Percentiles rank a stretch among this genome's conserved stretches.
phyloP scores from a whole-genome alignment of 805 yeast genomes.

The Ogataea saltuana region DNA sequence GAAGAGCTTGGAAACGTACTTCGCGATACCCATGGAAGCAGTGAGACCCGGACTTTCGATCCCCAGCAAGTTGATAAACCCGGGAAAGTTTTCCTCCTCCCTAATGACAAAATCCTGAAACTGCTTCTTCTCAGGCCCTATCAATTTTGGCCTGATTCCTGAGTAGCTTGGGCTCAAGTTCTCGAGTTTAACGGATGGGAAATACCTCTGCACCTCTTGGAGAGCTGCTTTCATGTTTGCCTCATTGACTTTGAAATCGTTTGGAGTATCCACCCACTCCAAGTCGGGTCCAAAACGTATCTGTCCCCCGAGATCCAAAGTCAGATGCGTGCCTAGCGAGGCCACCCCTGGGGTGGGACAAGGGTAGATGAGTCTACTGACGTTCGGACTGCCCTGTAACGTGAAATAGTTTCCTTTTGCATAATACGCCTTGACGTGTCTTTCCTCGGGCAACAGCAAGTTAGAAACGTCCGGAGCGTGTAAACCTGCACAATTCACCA shows the following conservation, averaged over 20 bases:
- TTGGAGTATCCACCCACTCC: constrained; percentile 65
- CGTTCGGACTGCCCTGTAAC: constrained; percentile 44
- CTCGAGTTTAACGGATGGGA: constrained; percentile 54
- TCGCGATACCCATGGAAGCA: constrained; percentile 78
- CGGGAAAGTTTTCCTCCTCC: constrained; percentile 70
- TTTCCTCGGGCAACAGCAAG: constrained; percentile 60
- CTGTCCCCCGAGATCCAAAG: constrained; percentile 79
- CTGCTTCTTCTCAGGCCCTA: constrained; percentile 42
- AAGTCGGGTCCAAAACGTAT: constrained; percentile 86
- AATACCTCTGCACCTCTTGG: constrained; percentile 58
- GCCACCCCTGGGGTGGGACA: constrained; percentile 69
- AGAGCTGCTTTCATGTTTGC: constrained; percentile 55
- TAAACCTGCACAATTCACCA: constrained; percentile 80
- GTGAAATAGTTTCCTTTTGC: constrained; percentile 87
- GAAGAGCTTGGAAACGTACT: constrained; percentile 51
- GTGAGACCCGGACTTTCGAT: constrained; percentile 94
- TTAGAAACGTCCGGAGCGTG: constrained; percentile 73
- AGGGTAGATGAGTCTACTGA: constrained; percentile 69
- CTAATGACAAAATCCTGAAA: constrained; percentile 76
- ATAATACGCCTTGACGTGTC: constrained; percentile 59
- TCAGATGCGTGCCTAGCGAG: constrained; percentile 87
- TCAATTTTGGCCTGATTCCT: constrained; percentile 83
- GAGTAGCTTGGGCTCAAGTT: constrained; percentile 67
- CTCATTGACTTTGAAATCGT: constrained; percentile 49
- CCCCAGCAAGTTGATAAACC: constrained; percentile 77